Evolutionary conservation across 2,329 filamentous ascomycete genomes (phyloP).

Genomic region (Xylariaceae sp.): DNA sequence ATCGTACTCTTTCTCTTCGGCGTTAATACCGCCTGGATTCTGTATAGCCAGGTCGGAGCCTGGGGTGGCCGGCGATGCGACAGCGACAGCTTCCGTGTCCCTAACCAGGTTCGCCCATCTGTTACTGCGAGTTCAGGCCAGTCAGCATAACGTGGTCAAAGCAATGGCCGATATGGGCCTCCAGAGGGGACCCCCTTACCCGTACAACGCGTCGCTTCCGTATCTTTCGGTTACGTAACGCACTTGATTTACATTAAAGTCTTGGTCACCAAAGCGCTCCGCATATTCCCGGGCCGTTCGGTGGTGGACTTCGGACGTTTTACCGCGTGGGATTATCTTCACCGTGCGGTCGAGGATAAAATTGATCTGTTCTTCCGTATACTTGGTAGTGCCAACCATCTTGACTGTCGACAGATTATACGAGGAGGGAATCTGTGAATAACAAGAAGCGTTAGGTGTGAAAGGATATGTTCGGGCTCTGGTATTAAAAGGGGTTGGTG

Average conservation of each 20-base stretch:
- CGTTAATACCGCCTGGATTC: too few relatives aligned
- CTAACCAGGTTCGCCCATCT: slow-evolving; percentile 2
- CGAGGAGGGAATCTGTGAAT: neutral
- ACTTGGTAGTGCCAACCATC: slow-evolving; percentile 17
- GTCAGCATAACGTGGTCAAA: too few relatives aligned
- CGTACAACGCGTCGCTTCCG: slow-evolving; percentile 35
- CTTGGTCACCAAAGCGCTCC: neutral
- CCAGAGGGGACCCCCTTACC: slow-evolving; percentile 23
- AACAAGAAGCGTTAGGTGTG: neutral
- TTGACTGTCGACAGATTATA: neutral
- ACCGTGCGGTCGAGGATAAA: slow-evolving; percentile 16
- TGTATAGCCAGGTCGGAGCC: too few relatives aligned
- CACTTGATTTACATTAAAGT: slow-evolving; percentile 31
- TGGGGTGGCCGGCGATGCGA: too few relatives aligned
- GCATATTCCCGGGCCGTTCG: slow-evolving; percentile 5
- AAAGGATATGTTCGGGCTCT: neutral
- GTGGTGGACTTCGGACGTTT: neutral
- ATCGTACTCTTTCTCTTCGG: too few relatives aligned
- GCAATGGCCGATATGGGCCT: too few relatives aligned
- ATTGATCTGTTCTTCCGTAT: slow-evolving; percentile 19
- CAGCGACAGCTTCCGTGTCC: neutral
- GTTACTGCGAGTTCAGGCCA: neutral
- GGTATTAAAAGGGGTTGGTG: neutral
- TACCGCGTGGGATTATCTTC: neutral
- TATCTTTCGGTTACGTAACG: slow-evolving; percentile 39